Percentiles rank a stretch among this genome's conserved stretches.
Evolutionary conservation across 805 yeast species (phyloP).

Genomic region (Monosporozyma solicola): DNA sequence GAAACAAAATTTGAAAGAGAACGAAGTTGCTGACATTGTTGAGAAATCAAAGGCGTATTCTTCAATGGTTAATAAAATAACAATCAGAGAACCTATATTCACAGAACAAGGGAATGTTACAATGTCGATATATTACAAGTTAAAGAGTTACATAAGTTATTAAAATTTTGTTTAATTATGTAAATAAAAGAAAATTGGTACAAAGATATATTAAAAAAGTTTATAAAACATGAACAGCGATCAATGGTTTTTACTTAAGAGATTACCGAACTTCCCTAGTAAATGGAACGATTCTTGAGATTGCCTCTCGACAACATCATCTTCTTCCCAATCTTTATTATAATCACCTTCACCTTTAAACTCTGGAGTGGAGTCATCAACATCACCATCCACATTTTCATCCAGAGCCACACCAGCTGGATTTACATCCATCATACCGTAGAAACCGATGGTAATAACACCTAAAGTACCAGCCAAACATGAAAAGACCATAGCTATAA

Average conservation of each 20-base stretch:
- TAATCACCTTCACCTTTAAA: background rate
- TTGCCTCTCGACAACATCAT: background rate
- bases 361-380: background rate
- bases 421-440: slow-evolving; percentile 67
- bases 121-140: slow-evolving; percentile 17
- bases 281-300: slow-evolving; percentile 1
- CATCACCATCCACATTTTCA: background rate
- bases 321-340: background rate
- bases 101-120: slow-evolving; percentile 24
- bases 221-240: background rate
- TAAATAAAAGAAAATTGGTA: background rate
- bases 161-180: background rate
- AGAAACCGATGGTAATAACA: slow-evolving; percentile 61
- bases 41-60: slow-evolving; percentile 6
- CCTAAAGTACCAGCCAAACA: slow-evolving; percentile 81
- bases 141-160: background rate
- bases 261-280: background rate
- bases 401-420: background rate
- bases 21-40: slow-evolving; percentile 6
- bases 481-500: slow-evolving; percentile 88
- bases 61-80: background rate
- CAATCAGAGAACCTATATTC: slow-evolving; percentile 10
- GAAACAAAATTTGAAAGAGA: slow-evolving; percentile 8
- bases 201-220: background rate
- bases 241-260: background rate